Evolutionary conservation across 1,284 basidiomycete species (phyloP).

Genomic region (Cutaneotrichosporon sp.): DNA sequence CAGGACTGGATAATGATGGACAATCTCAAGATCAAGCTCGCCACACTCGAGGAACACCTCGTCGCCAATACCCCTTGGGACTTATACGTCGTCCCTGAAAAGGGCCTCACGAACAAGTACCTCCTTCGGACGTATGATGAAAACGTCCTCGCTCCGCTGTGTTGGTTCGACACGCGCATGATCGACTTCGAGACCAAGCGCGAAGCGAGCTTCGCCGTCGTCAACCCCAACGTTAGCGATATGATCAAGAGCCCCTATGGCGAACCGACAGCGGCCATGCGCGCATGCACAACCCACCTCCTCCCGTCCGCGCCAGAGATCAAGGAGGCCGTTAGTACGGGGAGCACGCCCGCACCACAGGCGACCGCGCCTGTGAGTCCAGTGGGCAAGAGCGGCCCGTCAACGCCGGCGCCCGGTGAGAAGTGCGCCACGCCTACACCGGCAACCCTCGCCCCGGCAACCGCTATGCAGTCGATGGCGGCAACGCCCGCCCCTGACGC

Average conservation of each 20-base stretch:
- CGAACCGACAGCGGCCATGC: conserved; percentile 71
- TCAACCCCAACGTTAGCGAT: conserved; percentile 49
- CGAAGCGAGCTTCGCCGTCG: conserved; percentile 33
- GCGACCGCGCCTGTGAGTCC: not conserved
- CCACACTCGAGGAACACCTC: conserved; percentile 81
- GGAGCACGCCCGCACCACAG: conserved; percentile 12
- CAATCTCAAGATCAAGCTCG: conserved; percentile 76
- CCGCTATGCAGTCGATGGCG: conserved; percentile 16
- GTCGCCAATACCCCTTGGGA: conserved; percentile 86
- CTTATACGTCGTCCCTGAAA: conserved; percentile 75
- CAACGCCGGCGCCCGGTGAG: not conserved
- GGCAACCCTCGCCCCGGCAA: conserved; percentile 14
- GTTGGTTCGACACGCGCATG: conserved; percentile 86
- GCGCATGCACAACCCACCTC: conserved; percentile 78
- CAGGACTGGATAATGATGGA: conserved; percentile 90
- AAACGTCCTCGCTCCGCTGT: conserved; percentile 91
- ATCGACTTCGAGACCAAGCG: conserved; percentile 83
- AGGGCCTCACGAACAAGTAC: conserved; percentile 77
- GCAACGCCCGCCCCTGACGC: conserved; percentile 25
- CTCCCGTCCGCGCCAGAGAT: conserved; percentile 50
- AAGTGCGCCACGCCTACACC: not conserved
- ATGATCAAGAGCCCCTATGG: conserved; percentile 48
- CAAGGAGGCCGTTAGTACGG: conserved; percentile 8
- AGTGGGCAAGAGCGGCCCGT: not conserved
- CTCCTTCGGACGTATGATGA: conserved; percentile 91